Conservation (phyloP, 129 eudicot species). For the Kitagawia praeruptora region DNA sequence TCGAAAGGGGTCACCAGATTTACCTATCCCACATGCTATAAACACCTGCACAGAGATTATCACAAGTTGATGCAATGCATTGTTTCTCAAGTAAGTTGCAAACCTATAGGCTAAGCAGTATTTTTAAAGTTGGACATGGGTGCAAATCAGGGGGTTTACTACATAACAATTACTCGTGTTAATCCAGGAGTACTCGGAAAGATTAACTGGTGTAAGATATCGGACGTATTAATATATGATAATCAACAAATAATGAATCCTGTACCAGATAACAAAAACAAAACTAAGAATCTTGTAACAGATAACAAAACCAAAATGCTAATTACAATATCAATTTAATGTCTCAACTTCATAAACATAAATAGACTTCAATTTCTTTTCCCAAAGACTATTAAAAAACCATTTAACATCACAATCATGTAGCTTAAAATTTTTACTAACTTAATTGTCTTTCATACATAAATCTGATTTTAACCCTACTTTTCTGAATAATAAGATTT, state of each 20-base stretch:
- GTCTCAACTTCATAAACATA: not conserved
- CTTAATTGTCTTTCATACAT: not conserved
- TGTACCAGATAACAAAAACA: not conserved
- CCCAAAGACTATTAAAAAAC: no score
- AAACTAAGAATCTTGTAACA: no score
- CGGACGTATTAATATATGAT: not conserved
- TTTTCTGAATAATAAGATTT: not conserved
- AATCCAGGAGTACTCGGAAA: not conserved
- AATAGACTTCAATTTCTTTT: no score
- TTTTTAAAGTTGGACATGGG: not conserved
- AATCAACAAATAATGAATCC: not conserved
- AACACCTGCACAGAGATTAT: constrained; percentile 50
- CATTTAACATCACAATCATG: not conserved
- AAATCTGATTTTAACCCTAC: not conserved
- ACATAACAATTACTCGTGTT: not conserved
- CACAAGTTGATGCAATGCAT: not conserved
- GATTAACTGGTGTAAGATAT: not conserved
- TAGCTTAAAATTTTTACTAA: not conserved
- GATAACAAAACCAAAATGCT: not conserved
- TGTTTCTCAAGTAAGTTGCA: not conserved
- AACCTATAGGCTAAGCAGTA: not conserved
- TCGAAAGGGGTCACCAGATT: constrained; percentile 67
- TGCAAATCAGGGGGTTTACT: not conserved
- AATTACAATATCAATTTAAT: not conserved
- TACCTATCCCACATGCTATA: constrained; percentile 78